Evolutionary conservation across 257 asterid genomes (phyloP), one percentile per base, ranked within the genome.

Genomic region (Solanum dulcamara): DNA sequence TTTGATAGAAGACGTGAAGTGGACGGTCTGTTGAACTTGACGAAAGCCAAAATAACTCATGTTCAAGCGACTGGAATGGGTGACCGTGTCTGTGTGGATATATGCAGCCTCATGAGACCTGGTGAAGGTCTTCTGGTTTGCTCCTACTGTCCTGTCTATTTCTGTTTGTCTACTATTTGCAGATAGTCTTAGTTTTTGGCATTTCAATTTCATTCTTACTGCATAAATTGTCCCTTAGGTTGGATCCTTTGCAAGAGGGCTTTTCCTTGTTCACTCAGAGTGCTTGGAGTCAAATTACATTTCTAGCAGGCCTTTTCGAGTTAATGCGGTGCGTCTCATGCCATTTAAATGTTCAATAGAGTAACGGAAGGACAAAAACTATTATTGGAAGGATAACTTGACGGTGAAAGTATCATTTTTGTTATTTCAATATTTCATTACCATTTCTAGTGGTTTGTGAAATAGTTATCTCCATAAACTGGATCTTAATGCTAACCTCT

Each of bases 41-140:
- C 91, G 28, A 90, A 90, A 89, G 96, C 95, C 59, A 87, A 55
- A 20, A 88, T 95, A 80, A 92, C 96, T 68, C 88, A 86, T 83
- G 89, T 94, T 77, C 94, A 93, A 90, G 89, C 84, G 92, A 90
- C 88, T 57, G 99, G 98, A 87, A 92, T 96, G 99, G 99, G 99
- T 57, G 97, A 96, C 84, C 98, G 97, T 48, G 97, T 90, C 81
- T 96, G 97, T 90, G 98, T 96, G 77, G 99, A 96, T 88, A 94
- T 94, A 71, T 96, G 99, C 93, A 94, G 96, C 93, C 90, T 96
- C 81, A 90, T 96, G 97, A 90, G 88, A 89, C 99, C 97, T 42
- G 98, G 97, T 86, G 99, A 94, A 93, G 99, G 99, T 86, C 97
- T 96, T 90, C 94, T 94, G 99, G 99, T 96, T 84, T 68, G 81